phyloP scores from a whole-genome alignment of 2,329 filamentous ascomycete species.

The Dactylellina cionopaga region DNA sequence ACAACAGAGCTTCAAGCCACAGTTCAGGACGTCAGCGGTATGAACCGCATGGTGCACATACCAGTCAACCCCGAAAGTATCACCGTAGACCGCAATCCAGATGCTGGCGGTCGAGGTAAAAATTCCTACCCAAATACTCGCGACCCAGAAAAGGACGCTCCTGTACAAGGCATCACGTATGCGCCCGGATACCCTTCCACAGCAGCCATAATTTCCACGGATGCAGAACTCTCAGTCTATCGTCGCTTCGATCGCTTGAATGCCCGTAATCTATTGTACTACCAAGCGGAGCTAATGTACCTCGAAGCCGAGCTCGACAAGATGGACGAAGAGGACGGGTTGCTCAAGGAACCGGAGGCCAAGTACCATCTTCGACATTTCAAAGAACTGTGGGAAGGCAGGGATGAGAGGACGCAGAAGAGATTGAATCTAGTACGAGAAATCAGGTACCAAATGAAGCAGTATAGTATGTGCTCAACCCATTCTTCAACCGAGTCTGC shows the following conservation, averaged over 20 bases:
- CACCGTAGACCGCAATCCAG: background rate
- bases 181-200: slow-evolving; percentile 45
- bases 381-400: slow-evolving; percentile 16
- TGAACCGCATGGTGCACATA: slow-evolving; percentile 29
- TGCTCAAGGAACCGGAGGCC: slow-evolving; percentile 1
- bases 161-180: slow-evolving; percentile 15
- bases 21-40: background rate
- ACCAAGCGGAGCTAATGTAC: slow-evolving; percentile 45
- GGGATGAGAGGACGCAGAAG: background rate
- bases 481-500: no score
- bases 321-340: slow-evolving; percentile 38
- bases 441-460: slow-evolving; percentile 14
- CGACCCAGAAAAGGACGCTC: slow-evolving; percentile 45
- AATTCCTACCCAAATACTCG: slow-evolving; percentile 7
- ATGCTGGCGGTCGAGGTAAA: background rate
- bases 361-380: slow-evolving; percentile 33
- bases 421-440: slow-evolving; percentile 11
- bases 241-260: slow-evolving; percentile 42
- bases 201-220: slow-evolving; percentile 40
- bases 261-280: slow-evolving; percentile 33
- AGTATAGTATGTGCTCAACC: slow-evolving; percentile 27
- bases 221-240: slow-evolving; percentile 35
- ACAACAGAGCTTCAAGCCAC: background rate
- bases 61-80: background rate
- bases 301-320: slow-evolving; percentile 32